Conservation (phyloP, 192 early-diverging fungal species). For the Geranomyces variabilis region DNA sequence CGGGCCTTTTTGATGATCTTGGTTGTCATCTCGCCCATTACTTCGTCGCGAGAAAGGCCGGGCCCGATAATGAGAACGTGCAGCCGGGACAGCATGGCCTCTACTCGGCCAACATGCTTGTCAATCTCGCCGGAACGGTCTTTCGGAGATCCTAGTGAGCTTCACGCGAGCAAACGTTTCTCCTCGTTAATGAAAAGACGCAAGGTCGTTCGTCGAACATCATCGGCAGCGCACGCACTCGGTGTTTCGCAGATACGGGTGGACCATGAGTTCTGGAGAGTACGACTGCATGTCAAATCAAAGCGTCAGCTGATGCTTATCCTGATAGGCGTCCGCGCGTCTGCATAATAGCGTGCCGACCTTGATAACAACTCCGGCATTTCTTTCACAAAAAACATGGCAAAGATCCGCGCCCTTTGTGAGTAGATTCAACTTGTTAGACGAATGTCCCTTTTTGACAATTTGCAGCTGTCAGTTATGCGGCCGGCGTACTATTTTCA, state of each 20-base stretch:
- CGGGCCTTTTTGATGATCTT: constrained; percentile 71
- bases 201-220: too few relatives aligned
- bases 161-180: background rate
- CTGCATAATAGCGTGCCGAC: constrained; percentile 4
- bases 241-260: constrained; percentile 73
- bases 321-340: too few relatives aligned
- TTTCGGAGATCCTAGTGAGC: constrained; percentile 9
- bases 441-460: background rate
- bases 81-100: constrained; percentile 61
- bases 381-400: constrained; percentile 83
- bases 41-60: constrained; percentile 78
- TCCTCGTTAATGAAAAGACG: too few relatives aligned
- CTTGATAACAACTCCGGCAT: constrained; percentile 80
- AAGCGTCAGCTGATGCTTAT: background rate
- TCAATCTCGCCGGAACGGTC: constrained; percentile 19
- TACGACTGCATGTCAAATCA: constrained; percentile 57
- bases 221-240: constrained; percentile 22
- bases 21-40: constrained; percentile 69
- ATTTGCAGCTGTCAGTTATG: background rate
- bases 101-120: constrained; percentile 53
- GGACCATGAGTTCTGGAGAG: constrained; percentile 89
- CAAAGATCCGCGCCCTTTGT: constrained; percentile 79
- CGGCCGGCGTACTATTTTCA: constrained; percentile 59
- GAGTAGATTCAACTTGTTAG: background rate
- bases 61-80: constrained; percentile 92